Evolutionary conservation across 1,139 yeast genomes (phyloP), one percentile per base, ranked within the genome.

Genomic region (Sugiyamaella castrensis): DNA sequence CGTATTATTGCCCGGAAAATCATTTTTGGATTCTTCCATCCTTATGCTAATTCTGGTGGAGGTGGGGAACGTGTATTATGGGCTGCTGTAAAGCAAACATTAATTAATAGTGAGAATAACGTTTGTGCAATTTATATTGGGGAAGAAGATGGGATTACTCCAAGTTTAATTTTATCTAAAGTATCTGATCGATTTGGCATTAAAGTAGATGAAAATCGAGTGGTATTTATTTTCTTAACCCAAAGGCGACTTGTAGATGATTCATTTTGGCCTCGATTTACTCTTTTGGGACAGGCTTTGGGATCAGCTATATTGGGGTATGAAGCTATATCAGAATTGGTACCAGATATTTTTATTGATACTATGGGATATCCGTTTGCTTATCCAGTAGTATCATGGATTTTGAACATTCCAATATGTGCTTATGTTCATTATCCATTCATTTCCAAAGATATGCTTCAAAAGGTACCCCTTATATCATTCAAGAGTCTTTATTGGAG

Each of bases 61-160:
- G 99, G 99, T 35, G 99, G 99, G 24, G 99, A 94, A 66, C 78
- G 95, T 46, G 98, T 94, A 0, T 73, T 94, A 40, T 94, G 98
- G 98, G 89, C 87, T 50, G 96, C 97, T 0, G 87, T 92, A 6
- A 76, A 80, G 57, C 76, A 84, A 26, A 87, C 96, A 0, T 71
- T 91, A 53, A 60, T 67, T 9, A 71, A 74, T 34, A 74, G 76
- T 54, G 70, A 71, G 5, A 66, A 68, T 37, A 80, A 82, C 57
- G 70, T 87, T n/a, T 87, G 80, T 8, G 83, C 80, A 3, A 73
- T 94, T 8, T 94, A 92, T 65, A 85, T 96, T 19, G 87, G 88
- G 16, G 85, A 83, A 56, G 61, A 65, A 6, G 43, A 50, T 27
- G 82, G 76, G 29, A 47, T 46, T 7, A 51, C 48, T 30, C 75